phyloP scores from a whole-genome alignment of 768 basidiomycete genomes.

The Coprinopsis sp. region DNA sequence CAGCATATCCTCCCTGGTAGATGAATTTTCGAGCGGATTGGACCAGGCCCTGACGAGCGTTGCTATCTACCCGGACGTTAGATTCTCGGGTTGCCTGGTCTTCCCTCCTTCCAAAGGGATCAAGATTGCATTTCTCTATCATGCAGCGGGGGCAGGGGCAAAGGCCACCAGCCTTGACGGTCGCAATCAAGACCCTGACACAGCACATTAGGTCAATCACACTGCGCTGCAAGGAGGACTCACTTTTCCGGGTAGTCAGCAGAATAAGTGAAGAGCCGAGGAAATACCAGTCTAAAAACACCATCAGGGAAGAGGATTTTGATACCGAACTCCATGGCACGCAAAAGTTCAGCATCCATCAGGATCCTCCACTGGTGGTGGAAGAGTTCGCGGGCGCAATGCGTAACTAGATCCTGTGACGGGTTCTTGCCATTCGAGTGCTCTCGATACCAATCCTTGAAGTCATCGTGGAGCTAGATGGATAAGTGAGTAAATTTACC shows the following conservation, averaged over 20 bases:
- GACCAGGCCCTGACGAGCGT: not conserved
- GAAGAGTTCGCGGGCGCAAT: not conserved
- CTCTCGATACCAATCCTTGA: not conserved
- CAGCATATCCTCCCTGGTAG: not conserved
- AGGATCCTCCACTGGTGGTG: not conserved
- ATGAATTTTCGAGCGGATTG: not conserved
- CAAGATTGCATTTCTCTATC: not conserved
- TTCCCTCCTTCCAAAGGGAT: not conserved
- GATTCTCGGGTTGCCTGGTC: not conserved
- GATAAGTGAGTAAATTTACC: not conserved
- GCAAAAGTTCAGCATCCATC: not conserved
- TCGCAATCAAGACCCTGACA: not conserved
- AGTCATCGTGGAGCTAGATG: not conserved
- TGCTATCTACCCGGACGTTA: not conserved
- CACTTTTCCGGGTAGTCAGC: not conserved
- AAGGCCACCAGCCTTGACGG: not conserved
- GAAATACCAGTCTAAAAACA: constrained; percentile 34
- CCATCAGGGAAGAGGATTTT: too few species aligned
- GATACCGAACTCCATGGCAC: not conserved
- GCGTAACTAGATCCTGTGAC: not conserved
- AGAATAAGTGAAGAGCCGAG: not conserved
- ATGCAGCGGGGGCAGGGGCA: not conserved
- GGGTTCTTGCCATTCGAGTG: not conserved
- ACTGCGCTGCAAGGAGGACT: not conserved
- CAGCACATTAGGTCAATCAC: not conserved